Evolutionary conservation across 169 alveolate genomes (phyloP).

Genomic region (Cryptosporidium xiaoi): DNA sequence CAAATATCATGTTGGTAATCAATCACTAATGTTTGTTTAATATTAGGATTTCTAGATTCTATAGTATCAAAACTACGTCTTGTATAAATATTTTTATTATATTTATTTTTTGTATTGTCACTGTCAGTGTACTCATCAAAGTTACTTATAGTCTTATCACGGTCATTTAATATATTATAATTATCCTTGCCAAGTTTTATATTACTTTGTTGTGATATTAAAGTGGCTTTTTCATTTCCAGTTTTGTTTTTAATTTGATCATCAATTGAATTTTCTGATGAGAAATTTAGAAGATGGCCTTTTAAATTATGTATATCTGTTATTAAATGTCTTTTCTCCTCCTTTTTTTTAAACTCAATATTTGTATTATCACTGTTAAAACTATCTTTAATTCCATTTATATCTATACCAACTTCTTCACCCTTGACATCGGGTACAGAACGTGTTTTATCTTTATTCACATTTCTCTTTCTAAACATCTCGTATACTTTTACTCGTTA

Average conservation of each 20-base stretch:
- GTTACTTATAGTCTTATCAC: neutral
- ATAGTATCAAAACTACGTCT: conserved; percentile 1
- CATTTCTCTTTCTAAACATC: conserved; percentile 56
- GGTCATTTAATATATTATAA: neutral
- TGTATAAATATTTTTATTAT: neutral
- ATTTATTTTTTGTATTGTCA: neutral
- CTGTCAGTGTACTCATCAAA: neutral
- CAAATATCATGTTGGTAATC: conserved; percentile 97
- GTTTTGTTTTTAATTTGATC: neutral
- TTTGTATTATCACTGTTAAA: neutral
- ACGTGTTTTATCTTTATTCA: conserved; percentile 12
- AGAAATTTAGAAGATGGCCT: neutral
- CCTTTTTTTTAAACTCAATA: neutral
- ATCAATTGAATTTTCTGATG: neutral
- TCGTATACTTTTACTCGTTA: neutral
- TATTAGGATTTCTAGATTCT: conserved; percentile 80
- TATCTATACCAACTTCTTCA: neutral
- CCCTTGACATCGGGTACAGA: neutral
- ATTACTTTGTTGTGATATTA: conserved; percentile 4
- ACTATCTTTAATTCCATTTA: too few relatives aligned
- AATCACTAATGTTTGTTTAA: conserved; percentile 90
- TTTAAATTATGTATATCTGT: conserved; percentile 47
- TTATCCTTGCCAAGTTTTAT: conserved; percentile 6
- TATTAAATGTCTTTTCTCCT: neutral
- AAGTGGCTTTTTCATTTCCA: neutral